Evolutionary conservation across 2,329 filamentous ascomycete species (phyloP).

Genomic region (Pestalotiopsis sp.): DNA sequence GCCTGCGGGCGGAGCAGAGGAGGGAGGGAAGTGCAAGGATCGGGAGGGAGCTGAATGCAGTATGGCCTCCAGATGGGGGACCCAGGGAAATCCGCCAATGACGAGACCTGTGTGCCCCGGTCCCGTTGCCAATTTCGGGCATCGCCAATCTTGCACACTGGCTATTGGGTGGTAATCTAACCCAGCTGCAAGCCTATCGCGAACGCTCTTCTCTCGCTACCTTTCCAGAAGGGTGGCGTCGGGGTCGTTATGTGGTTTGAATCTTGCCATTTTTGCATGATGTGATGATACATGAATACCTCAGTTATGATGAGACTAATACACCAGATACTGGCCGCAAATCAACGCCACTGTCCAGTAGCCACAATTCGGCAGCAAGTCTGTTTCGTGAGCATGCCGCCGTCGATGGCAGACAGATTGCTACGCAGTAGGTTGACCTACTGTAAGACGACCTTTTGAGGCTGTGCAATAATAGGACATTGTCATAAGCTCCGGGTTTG

Average conservation of each 20-base stretch:
- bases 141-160: neutral
- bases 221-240: neutral
- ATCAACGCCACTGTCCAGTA: neutral
- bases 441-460: neutral
- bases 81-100: slow-evolving; percentile 4
- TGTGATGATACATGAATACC: neutral
- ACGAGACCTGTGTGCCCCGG: neutral
- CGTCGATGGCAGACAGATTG: neutral
- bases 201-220: neutral
- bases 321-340: too few species aligned
- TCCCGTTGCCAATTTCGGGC: neutral
- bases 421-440: neutral
- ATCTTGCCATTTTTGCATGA: neutral
- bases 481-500: neutral
- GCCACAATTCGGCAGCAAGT: neutral
- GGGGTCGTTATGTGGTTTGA: neutral
- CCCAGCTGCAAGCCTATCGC: neutral
- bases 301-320: too few species aligned
- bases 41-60: slow-evolving; percentile 1
- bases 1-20: neutral
- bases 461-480: neutral
- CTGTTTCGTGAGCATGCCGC: neutral
- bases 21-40: neutral
- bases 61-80: neutral
- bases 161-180: neutral